These are phyloP conservation scores for Xylaria digitata DNA, from an alignment of 2,329 filamentous ascomycete genomes.

Conservation along the genomic window DNA sequence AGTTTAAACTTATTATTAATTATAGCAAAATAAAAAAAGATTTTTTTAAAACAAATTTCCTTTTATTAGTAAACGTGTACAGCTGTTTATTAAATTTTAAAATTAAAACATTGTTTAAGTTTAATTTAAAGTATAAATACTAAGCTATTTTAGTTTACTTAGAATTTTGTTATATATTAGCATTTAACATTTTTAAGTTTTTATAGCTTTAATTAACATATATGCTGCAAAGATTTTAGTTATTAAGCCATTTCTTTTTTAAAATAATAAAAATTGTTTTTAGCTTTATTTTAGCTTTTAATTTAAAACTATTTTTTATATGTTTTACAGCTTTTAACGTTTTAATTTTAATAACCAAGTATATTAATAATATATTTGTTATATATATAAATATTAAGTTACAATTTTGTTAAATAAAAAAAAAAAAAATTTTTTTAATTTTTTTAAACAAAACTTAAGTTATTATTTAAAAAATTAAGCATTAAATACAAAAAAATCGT, in stretches of 20 bases:
- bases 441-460: background rate
- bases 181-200: background rate
- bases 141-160: constrained; percentile 1
- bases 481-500: constrained; percentile 9
- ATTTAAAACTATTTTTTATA: background rate
- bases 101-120: background rate
- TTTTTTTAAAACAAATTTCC: background rate
- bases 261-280: constrained; percentile 4
- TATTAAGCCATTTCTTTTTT: background rate
- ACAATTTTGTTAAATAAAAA: background rate
- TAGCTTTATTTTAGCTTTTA: background rate
- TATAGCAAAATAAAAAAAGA: constrained; percentile 3
- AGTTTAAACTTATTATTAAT: constrained; percentile 6
- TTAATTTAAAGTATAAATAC: constrained; percentile 4
- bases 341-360: background rate
- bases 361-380: constrained; percentile 10
- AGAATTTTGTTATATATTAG: background rate
- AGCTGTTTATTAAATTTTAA: background rate
- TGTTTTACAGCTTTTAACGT: background rate
- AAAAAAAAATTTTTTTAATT: background rate
- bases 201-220: background rate
- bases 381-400: background rate
- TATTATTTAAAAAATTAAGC: background rate
- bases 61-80: background rate
- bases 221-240: background rate